Base-by-base conservation (phyloP, 352 stramenopile species). In the Bremia lactucae region DNA sequence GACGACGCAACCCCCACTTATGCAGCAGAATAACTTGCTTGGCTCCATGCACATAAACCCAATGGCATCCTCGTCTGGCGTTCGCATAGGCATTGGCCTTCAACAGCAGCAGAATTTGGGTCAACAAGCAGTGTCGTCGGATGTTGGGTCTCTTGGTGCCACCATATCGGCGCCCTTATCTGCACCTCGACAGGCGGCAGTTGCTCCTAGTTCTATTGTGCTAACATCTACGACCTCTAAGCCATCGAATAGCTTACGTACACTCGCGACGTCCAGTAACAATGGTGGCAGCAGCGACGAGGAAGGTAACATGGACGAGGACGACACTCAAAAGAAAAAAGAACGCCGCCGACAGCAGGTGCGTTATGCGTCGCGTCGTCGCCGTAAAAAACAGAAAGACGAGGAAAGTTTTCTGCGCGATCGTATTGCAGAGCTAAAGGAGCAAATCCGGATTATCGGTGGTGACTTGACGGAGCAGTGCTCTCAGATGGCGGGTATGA, bases 301-400 rank as follows among this genome's bases (percentile, higher is more conserved):
- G 8, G 75, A 83, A 10, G 46, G 48, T 0, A 49, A 43, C 5
- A 52, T 75, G 46, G 57, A 55, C 1, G 72, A 84, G 22, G 69
- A 82, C 20, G 68, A 82, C 40, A 46, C 37, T 15, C 65, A 70
- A 51, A 84, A 88, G 58, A 89, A 89, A 62, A 87, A 85, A 46
- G 77, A 89, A 46, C 73, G 75, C 1, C 74, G 77, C 29, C 71
- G 71, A 33, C 67, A 83, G 52, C 77, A 89, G 47, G 77, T 89
- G 6, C 74, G 77, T 25, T 83, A 86, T 41, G 77, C 77, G 31
- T 89, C 77, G 40, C 72, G 72, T 28, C 73, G 74, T 23, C 77
- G 77, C 36, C 77, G 77, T 42, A 83, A 85, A 46, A 90, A 90
- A 62, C 77, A 85, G 38, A 87, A 87, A 37, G 74, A 90, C 49